Evolutionary conservation across 2,329 filamentous ascomycete species (phyloP), one percentile per base, ranked within the genome.

Genomic region (Myriangium duriaei): DNA sequence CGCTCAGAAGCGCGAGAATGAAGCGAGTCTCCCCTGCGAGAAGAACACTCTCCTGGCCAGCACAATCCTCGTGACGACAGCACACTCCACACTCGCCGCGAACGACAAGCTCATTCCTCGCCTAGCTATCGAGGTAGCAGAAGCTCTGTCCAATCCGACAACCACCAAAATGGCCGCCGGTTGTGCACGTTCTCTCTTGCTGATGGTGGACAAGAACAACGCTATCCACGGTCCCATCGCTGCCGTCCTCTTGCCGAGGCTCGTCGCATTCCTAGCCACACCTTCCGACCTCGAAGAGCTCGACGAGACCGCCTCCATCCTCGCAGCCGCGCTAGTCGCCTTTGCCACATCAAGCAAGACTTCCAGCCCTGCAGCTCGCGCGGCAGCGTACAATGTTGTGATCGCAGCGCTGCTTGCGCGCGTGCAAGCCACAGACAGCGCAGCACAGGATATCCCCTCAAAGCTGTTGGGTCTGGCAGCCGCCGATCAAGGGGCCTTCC

Each of bases 11-110:
- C 72, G 82, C 29, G 81, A 87, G 51, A 72, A 68, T 3, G 77
- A 87, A 13, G 77, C 80, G 4, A 85, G 86, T 3, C 67, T 98
- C 15, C 68, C 80, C 1, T 93, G 86, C 56, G 88, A 95, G 52
- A 95, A 92, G 65, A 98, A 96, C 53, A 82, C 81, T 4, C 72
- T 98, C 4, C 68, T 98, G 33, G 84, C 86, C 1, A 79, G 81
- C 32, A 94, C 91, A 0, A 81, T 98, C 42, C 71, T 98, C 6
- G 77, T 98, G 43, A 94, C 85, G 6, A 81, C 83, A 5, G 71
- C 76, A 42, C 81, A 81, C 47, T 18, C 45, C 1, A 70, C 78
- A 30, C 71, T 96, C 39, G 73, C 77, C 1, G 72, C 82, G 1
- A 74, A 72, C 30, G 87, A 96, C 49, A 74, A 79, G 6, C 21